A percentile compares a stretch with the other conserved stretches of the same genome.
phyloP scores from a whole-genome alignment of 768 basidiomycete genomes.

The Calocera viscosa region DNA sequence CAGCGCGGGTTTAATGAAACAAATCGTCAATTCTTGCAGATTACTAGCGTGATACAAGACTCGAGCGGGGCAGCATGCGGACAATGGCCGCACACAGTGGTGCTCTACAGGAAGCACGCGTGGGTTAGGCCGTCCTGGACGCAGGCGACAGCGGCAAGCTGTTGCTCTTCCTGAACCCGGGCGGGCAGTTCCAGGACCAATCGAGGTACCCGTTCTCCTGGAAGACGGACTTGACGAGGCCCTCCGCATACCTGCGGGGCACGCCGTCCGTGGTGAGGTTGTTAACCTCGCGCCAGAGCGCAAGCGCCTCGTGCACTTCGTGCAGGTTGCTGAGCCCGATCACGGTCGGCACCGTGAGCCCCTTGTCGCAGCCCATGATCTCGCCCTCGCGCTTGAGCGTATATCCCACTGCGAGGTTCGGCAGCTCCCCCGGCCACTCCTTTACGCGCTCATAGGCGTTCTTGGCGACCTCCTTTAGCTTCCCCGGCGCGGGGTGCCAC shows the following conservation, averaged over 20 bases:
- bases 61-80: neutral
- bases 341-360: constrained; percentile 43
- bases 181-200: constrained; percentile 62
- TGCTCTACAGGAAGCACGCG: neutral
- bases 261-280: constrained; percentile 26
- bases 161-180: constrained; percentile 9
- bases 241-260: constrained; percentile 36
- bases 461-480: constrained; percentile 34
- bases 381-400: constrained; percentile 31
- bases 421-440: constrained; percentile 38
- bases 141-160: neutral
- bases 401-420: constrained; percentile 62
- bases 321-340: constrained; percentile 54
- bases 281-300: constrained; percentile 51
- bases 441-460: constrained; percentile 27
- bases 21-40: neutral
- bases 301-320: constrained; percentile 65
- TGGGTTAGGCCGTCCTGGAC: neutral
- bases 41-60: neutral
- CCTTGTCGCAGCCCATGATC: constrained; percentile 28
- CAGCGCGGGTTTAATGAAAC: neutral
- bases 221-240: constrained; percentile 35
- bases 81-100: neutral
- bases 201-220: constrained; percentile 42
- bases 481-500: constrained; percentile 68